Conservation (phyloP, 2,329 filamentous ascomycete species). For the Penicillium sp. region DNA sequence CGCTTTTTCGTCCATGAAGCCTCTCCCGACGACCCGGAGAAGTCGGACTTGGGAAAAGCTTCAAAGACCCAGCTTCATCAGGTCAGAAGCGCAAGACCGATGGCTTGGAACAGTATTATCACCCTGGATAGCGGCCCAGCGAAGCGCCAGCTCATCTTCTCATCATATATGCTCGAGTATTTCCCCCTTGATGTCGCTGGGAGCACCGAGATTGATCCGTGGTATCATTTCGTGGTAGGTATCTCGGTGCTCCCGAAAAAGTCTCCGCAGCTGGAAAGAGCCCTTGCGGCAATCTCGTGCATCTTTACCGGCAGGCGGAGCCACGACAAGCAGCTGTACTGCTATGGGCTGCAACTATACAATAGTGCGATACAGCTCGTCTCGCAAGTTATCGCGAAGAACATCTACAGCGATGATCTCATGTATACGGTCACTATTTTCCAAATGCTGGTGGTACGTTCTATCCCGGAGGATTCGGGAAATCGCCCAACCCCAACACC, state of each 20-base stretch:
- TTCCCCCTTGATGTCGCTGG: constrained; percentile 6
- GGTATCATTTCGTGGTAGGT: constrained; percentile 1
- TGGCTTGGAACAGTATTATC: neutral
- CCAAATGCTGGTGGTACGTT: constrained; percentile 5
- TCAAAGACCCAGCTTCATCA: neutral
- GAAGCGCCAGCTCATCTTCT: constrained; percentile 7
- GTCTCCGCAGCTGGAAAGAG: constrained; percentile 7
- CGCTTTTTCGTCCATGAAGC: constrained; percentile 1
- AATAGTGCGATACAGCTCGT: constrained; percentile 9
- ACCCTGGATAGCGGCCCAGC: constrained; percentile 1
- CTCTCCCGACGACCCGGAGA: neutral
- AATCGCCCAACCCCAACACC: too few species aligned
- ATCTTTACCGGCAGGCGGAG: constrained; percentile 5
- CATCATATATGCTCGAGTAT: constrained; percentile 6
- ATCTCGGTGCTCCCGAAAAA: constrained; percentile 2
- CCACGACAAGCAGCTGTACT: constrained; percentile 2
- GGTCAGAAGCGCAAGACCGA: neutral
- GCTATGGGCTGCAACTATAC: constrained; percentile 11
- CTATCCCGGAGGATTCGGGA: too few species aligned
- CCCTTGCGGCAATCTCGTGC: constrained; percentile 6
- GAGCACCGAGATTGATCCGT: constrained; percentile 6
- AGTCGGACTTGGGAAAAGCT: neutral
- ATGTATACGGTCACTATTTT: constrained; percentile 8
- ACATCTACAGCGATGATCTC: constrained; percentile 9
- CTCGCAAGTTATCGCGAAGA: constrained; percentile 6